Base-by-base conservation (phyloP, 129 eudicot species). In the Saposhnikovia divaricata region DNA sequence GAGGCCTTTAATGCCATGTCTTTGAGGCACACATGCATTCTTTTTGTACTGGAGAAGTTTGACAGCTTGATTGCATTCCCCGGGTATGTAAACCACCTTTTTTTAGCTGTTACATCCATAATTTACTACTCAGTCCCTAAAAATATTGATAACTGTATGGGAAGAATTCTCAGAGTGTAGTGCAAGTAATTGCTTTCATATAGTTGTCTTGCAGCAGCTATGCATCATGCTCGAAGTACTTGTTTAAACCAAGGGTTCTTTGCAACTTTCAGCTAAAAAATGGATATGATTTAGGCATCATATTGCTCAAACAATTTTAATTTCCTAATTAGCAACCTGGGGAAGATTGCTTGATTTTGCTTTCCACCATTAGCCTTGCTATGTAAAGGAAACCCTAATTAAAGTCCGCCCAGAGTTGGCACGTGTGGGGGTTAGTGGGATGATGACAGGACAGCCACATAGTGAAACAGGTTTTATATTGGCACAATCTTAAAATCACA, bases 1-100 rank as follows among this genome's bases (percentile, higher is more conserved):
- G 98, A 92, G 85, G 83, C 96, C 25, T 95, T 82, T 70, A 92
- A 92, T 75, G 97, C 96, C 1, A 45, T 75, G 51, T 89, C 97
- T 19, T 79, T 95, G 81, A 86, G 89, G 78, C 88, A 92, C 55
- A 85, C 96, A 16, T 92, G 97, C 83, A 89, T 95, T 37, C 69
- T 87, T 72, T 95, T 90, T 84, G 86, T 88, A 80, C 82, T 95
- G 89, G 90, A 92, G 82, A 88, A 90, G 43, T 88, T 83, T 65
- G 89, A 87, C 80, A 76, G 82, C 74, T 44, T 95, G 68, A 78
- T 86, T 45, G 77, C 81, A 48, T 77, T 86, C 83, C 96, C 92
- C 57, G 87, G 98, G 98, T 92, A 95, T 74, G 89, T 79, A 25
- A 5, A 31, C 73, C 23, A 44, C 27, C 5, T 15, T 31, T 63